Evolutionary conservation across 2,329 filamentous ascomycete genomes (phyloP), one percentile per base, ranked within the genome.

Genomic region (Mariannaea sp.): DNA sequence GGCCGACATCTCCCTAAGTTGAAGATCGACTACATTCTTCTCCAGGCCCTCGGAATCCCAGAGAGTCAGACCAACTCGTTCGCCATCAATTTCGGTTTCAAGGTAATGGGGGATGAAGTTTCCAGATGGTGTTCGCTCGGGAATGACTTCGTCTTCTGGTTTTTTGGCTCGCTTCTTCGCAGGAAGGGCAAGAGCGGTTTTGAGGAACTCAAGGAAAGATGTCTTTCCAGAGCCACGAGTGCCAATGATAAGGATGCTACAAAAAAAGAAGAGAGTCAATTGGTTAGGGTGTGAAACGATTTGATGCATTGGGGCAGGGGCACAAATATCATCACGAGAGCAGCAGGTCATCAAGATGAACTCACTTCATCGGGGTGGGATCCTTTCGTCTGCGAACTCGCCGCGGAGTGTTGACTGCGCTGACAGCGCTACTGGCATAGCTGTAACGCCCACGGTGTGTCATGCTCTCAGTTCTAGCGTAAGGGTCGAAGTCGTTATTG

Each of bases 31-130:
- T 29, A 97, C 84, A 66, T 90, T 94, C 80, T 93, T 96, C 74
- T 99, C 93, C 49, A 99, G 76, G 1, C 94, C 94, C 66, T 94
- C 88, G 1, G 94, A 97, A 71, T 99, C 94, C 94, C 94, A 99
- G 26, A 99, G 76, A 1, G 94, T 99, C 60, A 99, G 76, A 7
- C 94, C 94, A 41, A 99, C 83, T 45, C 93, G 86, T 74, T 99
- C 93, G 55, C 85, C 86, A 59, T 97, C 92, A 53, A 97, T 90
- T 70, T 97, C 93, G 2, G 92, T 94, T 75, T 99, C 94, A 55
- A 97, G 79, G 66, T 93, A 97, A 70, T 94, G 87, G 12, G 90
- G 90, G 41, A 88, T 87, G 72, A 96, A 97, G 66, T 86, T 88
- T 75, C 86, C 83, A 24, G 79, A 79, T 5, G 83, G 77, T 6